These are phyloP conservation scores for Starmerella asiatica DNA, from an alignment of 805 yeast genomes.

Conservation along the genomic window DNA sequence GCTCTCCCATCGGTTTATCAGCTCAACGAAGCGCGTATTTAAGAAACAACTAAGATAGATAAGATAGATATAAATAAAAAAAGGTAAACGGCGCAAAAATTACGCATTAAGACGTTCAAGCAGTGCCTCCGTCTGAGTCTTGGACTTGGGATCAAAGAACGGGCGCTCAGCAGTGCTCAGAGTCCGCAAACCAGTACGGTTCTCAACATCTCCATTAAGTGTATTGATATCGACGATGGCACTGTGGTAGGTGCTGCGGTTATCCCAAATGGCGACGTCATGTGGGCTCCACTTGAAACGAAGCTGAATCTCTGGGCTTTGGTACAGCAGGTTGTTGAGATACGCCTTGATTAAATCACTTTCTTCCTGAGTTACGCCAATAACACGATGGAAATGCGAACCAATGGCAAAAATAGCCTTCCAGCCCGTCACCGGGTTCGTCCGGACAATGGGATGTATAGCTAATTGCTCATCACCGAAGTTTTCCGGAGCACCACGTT, in stretches of 20 bases:
- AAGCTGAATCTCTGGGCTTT: slow-evolving; percentile 43
- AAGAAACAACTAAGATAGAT: not conserved
- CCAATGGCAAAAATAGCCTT: slow-evolving; percentile 45
- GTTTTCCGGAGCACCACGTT: slow-evolving; percentile 23
- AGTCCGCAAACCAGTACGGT: slow-evolving; percentile 23
- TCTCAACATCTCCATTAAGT: slow-evolving; percentile 13
- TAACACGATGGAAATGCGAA: slow-evolving; percentile 37
- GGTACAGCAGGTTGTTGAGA: slow-evolving; percentile 35
- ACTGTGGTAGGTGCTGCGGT: slow-evolving; percentile 41
- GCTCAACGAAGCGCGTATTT: not conserved
- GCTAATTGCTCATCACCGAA: slow-evolving; percentile 27
- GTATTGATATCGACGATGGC: slow-evolving; percentile 35
- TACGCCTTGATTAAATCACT: slow-evolving; percentile 36
- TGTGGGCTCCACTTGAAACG: slow-evolving; percentile 42
- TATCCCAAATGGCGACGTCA: slow-evolving; percentile 48
- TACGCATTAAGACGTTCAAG: slow-evolving; percentile 6
- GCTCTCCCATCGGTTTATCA: not conserved
- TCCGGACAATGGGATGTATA: slow-evolving; percentile 47
- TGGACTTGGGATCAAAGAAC: slow-evolving; percentile 23
- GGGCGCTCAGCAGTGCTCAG: slow-evolving; percentile 25
- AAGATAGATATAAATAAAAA: not conserved
- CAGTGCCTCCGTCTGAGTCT: slow-evolving; percentile 16
- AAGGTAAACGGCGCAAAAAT: not conserved
- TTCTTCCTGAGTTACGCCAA: slow-evolving; percentile 41
- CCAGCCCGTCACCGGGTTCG: slow-evolving; percentile 55